Evolutionary conservation across 2,329 filamentous ascomycete species (phyloP).

Genomic region (Xylariaceae sp.): DNA sequence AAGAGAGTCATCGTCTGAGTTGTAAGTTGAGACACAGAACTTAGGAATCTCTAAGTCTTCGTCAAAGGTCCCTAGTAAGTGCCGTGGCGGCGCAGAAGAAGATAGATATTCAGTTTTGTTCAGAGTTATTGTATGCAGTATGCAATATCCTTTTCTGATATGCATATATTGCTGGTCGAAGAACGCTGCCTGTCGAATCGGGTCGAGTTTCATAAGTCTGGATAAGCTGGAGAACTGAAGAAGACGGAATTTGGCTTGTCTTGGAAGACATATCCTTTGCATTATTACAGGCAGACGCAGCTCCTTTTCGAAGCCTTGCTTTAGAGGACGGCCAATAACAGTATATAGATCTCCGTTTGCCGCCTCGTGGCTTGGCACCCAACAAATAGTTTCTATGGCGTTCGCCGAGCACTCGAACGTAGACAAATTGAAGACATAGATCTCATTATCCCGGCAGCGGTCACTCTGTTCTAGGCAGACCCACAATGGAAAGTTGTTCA

Average conservation of each 20-base stretch:
- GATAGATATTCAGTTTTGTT: too few species aligned
- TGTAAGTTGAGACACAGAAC: too few species aligned
- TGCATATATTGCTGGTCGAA: slow-evolving; percentile 8
- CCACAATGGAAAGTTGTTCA: slow-evolving; percentile 34
- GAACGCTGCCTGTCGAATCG: not conserved
- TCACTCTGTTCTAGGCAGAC: slow-evolving; percentile 24
- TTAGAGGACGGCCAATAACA: slow-evolving; percentile 31
- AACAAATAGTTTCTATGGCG: slow-evolving; percentile 32
- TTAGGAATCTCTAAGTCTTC: not conserved
- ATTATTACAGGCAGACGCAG: slow-evolving; percentile 19
- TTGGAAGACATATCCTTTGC: slow-evolving; percentile 22
- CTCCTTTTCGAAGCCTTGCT: slow-evolving; percentile 14
- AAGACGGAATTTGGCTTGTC: not conserved
- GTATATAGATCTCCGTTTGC: slow-evolving; percentile 32
- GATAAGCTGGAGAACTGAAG: not conserved
- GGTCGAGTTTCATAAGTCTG: slow-evolving; percentile 1
- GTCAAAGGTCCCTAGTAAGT: not conserved
- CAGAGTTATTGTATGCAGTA: not conserved
- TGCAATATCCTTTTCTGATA: not conserved
- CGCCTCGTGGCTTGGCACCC: slow-evolving; percentile 34
- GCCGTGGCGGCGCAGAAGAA: too few species aligned
- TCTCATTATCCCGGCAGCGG: slow-evolving; percentile 15
- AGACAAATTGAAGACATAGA: slow-evolving; percentile 31
- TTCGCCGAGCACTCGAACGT: slow-evolving; percentile 20
- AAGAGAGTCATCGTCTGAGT: not conserved